Evolutionary conservation across 371 early-diverging fungal genomes (phyloP).

Genomic region (Chytridiales sp.): DNA sequence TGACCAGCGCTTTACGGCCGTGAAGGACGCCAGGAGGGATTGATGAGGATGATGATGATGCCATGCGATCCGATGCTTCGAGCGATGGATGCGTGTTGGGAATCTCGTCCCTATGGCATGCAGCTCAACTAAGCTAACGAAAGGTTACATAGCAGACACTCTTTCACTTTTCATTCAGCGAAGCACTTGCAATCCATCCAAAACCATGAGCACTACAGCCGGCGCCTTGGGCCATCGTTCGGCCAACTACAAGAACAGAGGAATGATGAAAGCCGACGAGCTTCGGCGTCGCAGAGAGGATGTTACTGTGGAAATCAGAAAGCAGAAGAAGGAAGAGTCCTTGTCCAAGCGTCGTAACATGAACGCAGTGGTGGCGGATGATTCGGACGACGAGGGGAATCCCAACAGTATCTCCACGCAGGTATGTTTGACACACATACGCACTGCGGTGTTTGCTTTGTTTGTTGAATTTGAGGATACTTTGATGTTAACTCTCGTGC

Average conservation of each 20-base stretch:
- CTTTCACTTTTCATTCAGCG: too few relatives aligned
- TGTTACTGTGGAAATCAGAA: conserved; percentile 89
- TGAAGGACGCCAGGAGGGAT: too few relatives aligned
- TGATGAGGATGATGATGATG: too few relatives aligned
- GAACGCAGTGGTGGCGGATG: conserved; percentile 44
- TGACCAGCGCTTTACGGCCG: too few relatives aligned
- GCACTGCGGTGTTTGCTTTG: neutral
- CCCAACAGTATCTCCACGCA: conserved; percentile 10
- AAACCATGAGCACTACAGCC: too few relatives aligned
- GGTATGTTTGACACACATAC: neutral
- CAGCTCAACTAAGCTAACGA: too few relatives aligned
- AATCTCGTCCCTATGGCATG: too few relatives aligned
- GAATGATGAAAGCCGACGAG: conserved; percentile 87
- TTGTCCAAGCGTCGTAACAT: conserved; percentile 92
- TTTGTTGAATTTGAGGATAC: neutral
- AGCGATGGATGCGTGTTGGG: too few relatives aligned
- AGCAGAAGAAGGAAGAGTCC: conserved; percentile 93
- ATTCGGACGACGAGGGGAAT: conserved; percentile 75
- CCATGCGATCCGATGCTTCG: too few relatives aligned
- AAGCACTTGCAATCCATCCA: too few relatives aligned
- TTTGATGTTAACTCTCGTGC: neutral
- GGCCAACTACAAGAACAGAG: conserved; percentile 75
- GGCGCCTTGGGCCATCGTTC: too few relatives aligned
- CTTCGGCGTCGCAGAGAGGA: conserved; percentile 91
- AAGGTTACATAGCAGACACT: too few relatives aligned